phyloP scores from a whole-genome alignment of 768 basidiomycete species.

The Pleurotus citrinopileatus region DNA sequence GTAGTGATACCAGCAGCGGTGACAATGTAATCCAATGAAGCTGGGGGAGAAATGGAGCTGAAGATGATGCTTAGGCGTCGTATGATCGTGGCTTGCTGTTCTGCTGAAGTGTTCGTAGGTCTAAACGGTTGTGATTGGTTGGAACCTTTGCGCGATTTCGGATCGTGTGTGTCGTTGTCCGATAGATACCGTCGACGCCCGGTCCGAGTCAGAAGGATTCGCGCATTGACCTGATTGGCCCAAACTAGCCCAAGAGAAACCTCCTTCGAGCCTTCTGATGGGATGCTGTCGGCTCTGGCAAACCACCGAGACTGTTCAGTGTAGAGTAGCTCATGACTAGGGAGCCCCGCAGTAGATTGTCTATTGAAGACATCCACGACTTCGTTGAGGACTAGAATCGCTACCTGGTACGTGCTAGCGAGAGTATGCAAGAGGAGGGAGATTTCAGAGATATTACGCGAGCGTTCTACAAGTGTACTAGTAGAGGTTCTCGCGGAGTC shows the following conservation, averaged over 20 bases:
- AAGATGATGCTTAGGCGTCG: slow-evolving; percentile 78
- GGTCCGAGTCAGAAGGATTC: slow-evolving; percentile 82
- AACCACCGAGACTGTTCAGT: slow-evolving; percentile 77
- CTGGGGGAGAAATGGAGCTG: slow-evolving; percentile 55
- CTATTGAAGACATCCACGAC: slow-evolving; percentile 75
- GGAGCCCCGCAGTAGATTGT: slow-evolving; percentile 19
- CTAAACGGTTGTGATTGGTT: neutral
- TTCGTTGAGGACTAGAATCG: slow-evolving; percentile 86
- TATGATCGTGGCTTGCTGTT: slow-evolving; percentile 50
- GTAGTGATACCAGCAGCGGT: slow-evolving; percentile 52
- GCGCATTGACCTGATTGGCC: slow-evolving; percentile 89
- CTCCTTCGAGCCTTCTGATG: slow-evolving; percentile 66
- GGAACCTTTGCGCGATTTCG: slow-evolving; percentile 23
- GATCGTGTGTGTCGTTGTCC: slow-evolving; percentile 20
- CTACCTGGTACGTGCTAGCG: slow-evolving; percentile 60
- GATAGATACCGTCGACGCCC: slow-evolving; percentile 58
- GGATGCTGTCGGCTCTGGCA: slow-evolving; percentile 54
- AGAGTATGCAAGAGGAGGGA: slow-evolving; percentile 70
- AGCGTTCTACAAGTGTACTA: slow-evolving; percentile 66
- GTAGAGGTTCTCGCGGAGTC: slow-evolving; percentile 56
- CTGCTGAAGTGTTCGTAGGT: slow-evolving; percentile 12
- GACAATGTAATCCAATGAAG: slow-evolving; percentile 75
- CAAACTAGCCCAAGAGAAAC: slow-evolving; percentile 86
- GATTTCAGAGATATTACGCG: slow-evolving; percentile 64
- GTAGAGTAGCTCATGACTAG: slow-evolving; percentile 55